Evolutionary conservation across 352 stramenopile species (phyloP).

Genomic region (Phytophthora colocasiae): DNA sequence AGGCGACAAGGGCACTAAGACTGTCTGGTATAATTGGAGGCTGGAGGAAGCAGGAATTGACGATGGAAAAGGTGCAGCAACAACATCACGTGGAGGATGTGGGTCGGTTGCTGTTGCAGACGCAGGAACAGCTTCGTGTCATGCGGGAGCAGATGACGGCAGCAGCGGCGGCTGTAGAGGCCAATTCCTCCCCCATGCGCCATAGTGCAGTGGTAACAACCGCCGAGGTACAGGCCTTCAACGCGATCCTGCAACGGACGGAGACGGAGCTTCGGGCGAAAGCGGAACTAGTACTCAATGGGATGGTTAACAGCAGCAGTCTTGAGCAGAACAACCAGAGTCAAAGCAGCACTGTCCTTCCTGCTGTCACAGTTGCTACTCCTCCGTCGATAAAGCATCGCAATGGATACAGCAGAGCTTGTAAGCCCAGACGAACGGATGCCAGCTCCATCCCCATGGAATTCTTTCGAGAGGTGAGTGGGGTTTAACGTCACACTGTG

Average conservation of each 20-base stretch:
- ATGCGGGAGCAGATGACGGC: conserved; percentile 76
- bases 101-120: conserved; percentile 80
- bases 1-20: not conserved
- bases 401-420: conserved; percentile 10
- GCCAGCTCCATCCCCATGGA: conserved; percentile 46
- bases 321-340: conserved; percentile 28
- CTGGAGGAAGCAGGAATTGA: not conserved
- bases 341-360: conserved; percentile 32
- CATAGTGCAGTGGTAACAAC: conserved; percentile 35
- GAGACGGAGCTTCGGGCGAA: conserved; percentile 80
- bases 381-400: conserved; percentile 19
- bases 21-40: conserved; percentile 30
- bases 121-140: conserved; percentile 78
- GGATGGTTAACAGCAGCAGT: conserved; percentile 63
- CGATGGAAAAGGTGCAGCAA: conserved; percentile 82
- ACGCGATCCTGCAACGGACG: conserved; percentile 75
- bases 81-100: conserved; percentile 87
- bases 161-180: conserved; percentile 38
- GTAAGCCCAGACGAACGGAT: conserved; percentile 16
- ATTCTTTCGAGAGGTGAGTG: conserved; percentile 56
- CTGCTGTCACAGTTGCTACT: conserved; percentile 22
- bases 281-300: conserved; percentile 79
- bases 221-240: conserved; percentile 54
- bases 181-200: conserved; percentile 41
- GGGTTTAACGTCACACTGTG: not conserved